Evolutionary conservation across 75 land plant species (phyloP).

Genomic region (Selaginella moellendorffii): DNA sequence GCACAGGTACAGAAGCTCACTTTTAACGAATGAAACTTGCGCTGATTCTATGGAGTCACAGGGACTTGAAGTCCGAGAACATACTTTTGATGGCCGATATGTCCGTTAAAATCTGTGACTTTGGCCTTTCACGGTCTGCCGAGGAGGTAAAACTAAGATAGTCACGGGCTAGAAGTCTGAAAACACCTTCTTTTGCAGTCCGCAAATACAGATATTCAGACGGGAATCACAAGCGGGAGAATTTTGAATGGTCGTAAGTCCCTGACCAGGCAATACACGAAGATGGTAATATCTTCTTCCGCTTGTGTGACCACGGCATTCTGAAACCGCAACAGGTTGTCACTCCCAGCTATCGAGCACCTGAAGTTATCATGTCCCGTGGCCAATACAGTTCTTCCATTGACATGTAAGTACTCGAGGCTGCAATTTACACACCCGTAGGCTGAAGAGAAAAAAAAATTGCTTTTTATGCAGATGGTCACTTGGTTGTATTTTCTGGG

Average conservation of each 20-base stretch:
- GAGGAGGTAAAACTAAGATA: slow-evolving; percentile 16
- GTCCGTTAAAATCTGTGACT: slow-evolving; percentile 26
- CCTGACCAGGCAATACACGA: slow-evolving; percentile 28
- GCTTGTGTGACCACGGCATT: not conserved
- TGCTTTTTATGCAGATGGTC: slow-evolving; percentile 23
- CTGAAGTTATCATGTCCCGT: slow-evolving; percentile 31
- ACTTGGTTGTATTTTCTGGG: slow-evolving; percentile 32
- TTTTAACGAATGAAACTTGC: not conserved
- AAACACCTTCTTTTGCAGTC: not conserved
- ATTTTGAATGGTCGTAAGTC: slow-evolving; percentile 7
- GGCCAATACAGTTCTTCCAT: slow-evolving; percentile 29
- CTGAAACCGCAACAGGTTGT: slow-evolving; percentile 15
- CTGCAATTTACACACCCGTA: too few relatives aligned
- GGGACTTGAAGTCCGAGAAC: slow-evolving; percentile 33
- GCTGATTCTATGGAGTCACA: slow-evolving; percentile 3
- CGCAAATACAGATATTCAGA: slow-evolving; percentile 7
- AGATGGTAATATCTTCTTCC: slow-evolving; percentile 15
- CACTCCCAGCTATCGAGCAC: slow-evolving; percentile 33
- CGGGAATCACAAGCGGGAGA: slow-evolving; percentile 10
- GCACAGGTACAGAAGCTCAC: slow-evolving; percentile 18
- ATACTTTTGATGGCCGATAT: slow-evolving; percentile 19
- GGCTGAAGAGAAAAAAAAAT: not conserved
- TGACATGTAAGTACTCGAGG: slow-evolving; percentile 23
- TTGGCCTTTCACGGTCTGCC: slow-evolving; percentile 32
- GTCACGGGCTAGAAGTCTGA: too few relatives aligned